Base-by-base conservation (phyloP, 169 alveolate genomes). In the Plasmodium fragile region DNA sequence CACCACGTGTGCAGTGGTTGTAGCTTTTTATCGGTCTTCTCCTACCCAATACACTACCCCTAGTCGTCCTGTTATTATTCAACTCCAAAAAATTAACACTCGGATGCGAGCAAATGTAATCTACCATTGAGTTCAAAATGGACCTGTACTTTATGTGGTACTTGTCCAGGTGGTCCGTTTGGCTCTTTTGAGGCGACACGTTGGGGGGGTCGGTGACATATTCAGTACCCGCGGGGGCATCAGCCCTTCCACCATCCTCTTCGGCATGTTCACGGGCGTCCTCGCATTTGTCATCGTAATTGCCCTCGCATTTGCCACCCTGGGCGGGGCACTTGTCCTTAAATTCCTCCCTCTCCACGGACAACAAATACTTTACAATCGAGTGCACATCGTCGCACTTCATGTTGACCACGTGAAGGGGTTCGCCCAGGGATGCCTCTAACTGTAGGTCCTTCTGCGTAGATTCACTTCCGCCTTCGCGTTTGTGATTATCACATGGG, bases 91-190 rank as follows among this genome's bases (percentile, higher is more conserved):
- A 79, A 1, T 16, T 8, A 10, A 11, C 65, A 79, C 34, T 8
- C 13, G 84, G 84, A 25, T 79, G 30, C 22, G 72, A 41, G 18
- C 43, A 41, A n/a, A 79, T 41, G 65, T 55, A 22, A 18, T 79
- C 84, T 18, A 79, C 45, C 59, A 79, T 39, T n/a, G 84, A 79
- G 36, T 79, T 79, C 1, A 79, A 79, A n/a, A 79, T 79, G 52
- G 43, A 30, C 32, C 65, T 79, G 65, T 30, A 79, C 1, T 79
- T 79, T 39, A 79, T 41, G 70, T 79, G 34, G 65, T 18, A 79
- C 32, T 79, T 5, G 0, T 5, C 34, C 22, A 34, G 3, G 53
- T 65, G 41, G 2, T 65, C 39, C 75, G n/a, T 65, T 28, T 22
- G 41, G 75, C 39, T n/a, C 3, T 22, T 65, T 65, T 18, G 5